These are phyloP conservation scores for Xanthoconium stramineum DNA, from an alignment of 768 basidiomycete genomes.

Conservation along the genomic window DNA sequence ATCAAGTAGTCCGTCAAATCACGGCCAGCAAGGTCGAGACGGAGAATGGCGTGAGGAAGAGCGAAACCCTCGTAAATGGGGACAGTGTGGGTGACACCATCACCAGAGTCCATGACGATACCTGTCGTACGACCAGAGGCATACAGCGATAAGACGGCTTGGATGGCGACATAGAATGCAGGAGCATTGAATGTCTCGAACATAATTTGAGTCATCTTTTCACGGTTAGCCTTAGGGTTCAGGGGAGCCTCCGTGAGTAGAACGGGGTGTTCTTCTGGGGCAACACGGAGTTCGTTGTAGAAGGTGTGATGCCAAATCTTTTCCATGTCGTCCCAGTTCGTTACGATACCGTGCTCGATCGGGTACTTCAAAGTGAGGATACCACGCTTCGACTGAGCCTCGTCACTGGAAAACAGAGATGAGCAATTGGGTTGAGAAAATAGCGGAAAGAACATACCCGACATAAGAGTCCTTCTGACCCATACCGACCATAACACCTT, in stretches of 20 bases:
- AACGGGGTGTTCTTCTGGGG: slow-evolving; percentile 74
- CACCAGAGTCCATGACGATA: slow-evolving; percentile 94
- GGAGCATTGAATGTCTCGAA: slow-evolving; percentile 76
- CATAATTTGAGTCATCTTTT: slow-evolving; percentile 80
- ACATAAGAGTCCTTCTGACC: slow-evolving; percentile 96
- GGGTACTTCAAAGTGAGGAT: slow-evolving; percentile 92
- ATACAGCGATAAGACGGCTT: slow-evolving; percentile 76
- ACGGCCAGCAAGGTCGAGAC: slow-evolving; percentile 90
- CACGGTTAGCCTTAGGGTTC: slow-evolving; percentile 70
- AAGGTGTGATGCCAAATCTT: slow-evolving; percentile 99
- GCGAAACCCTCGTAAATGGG: slow-evolving; percentile 96
- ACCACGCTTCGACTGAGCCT: slow-evolving; percentile 93
- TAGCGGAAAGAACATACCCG: slow-evolving; percentile 47
- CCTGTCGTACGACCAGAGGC: slow-evolving; percentile 94
- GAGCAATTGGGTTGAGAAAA: slow-evolving; percentile 12
- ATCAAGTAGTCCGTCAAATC: slow-evolving; percentile 83
- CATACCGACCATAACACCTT: slow-evolving; percentile 97
- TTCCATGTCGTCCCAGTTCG: slow-evolving; percentile 99
- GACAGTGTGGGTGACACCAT: slow-evolving; percentile 94
- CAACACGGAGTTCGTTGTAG: slow-evolving; percentile 79
- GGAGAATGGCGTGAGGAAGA: slow-evolving; percentile 88
- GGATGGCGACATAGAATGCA: slow-evolving; percentile 73
- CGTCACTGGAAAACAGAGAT: slow-evolving; percentile 53
- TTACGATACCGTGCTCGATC: slow-evolving; percentile 91
- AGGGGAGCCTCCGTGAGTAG: slow-evolving; percentile 70